Evolutionary conservation across 805 yeast genomes (phyloP).

Genomic region (Pichia occidentalis): DNA sequence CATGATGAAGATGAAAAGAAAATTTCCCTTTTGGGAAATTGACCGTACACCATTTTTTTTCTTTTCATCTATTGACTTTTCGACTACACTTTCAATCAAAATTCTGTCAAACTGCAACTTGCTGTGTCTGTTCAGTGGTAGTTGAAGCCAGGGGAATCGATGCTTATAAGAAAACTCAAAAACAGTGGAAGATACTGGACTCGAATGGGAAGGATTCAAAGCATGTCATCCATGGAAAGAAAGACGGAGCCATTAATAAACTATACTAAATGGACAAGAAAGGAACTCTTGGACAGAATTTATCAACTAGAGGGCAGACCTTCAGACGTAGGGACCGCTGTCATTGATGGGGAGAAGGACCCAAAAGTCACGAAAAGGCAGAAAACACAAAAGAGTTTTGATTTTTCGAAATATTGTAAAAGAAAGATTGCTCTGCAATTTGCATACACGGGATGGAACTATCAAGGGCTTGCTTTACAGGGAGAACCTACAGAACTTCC

Average conservation of each 20-base stretch:
- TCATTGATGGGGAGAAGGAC: too few species aligned
- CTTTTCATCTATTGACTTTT: constrained; percentile 1
- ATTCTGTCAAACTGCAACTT: too few species aligned
- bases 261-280: constrained; percentile 59
- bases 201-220: background rate
- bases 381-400: constrained; percentile 43
- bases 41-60: constrained; percentile 3
- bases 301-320: constrained; percentile 43
- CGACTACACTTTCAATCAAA: background rate
- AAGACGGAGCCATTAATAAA: constrained; percentile 17
- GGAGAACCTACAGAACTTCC: constrained; percentile 69
- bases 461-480: constrained; percentile 85
- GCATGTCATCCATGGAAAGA: background rate
- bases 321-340: background rate
- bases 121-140: too few species aligned
- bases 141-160: too few species aligned
- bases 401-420: constrained; percentile 53
- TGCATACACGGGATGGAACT: constrained; percentile 91
- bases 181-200: background rate
- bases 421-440: constrained; percentile 76
- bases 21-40: constrained; percentile 8
- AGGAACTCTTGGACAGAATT: constrained; percentile 54
- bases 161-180: background rate
- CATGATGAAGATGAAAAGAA: background rate
- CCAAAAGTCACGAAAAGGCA: background rate